Evolutionary conservation across 2,329 filamentous ascomycete species (phyloP), one percentile per base, ranked within the genome.

Genomic region (Aspergillus sp.): DNA sequence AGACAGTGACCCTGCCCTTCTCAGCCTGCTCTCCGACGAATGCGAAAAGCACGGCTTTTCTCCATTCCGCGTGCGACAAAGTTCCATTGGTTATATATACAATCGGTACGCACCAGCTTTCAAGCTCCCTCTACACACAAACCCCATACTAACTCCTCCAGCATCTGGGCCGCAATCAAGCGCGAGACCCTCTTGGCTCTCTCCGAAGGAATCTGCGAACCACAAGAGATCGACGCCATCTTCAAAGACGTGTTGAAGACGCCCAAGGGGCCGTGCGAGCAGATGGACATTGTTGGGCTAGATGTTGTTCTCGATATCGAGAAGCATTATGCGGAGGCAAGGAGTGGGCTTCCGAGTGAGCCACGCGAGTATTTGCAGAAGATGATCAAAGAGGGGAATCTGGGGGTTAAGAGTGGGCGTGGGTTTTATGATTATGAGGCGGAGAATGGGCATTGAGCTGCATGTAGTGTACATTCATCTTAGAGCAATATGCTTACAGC

Each of bases 151-250:
- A 15, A 48, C 11, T 3, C 19, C 28, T 11, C 11, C 63, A 76
- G 74, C n/a, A 74, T 80, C 48, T 80, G 78, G 78, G 76, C 77
- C 3, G 77, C 77, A 19, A 77, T 80, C 49, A 80, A 80, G 62
- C 70, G 77, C n/a, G 78, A 80, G 69, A 69, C 73, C 5, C 71
- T 80, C 8, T 65, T 72, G 15, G 65, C 74, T 3, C 62, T 77
- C 8, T 63, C 71, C 0, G 76, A 80, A 54, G 77, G 74, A 1
- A 73, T 79, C 7, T 71, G 68, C 23, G 68, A 68, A 0, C 76
- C 77, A 0, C 60, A 72, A 15, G 77, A 79, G 52, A 72, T 79
- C 2, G 77, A 80, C 63, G 63, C 63, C 0, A 74, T 79, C 7
- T 79, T 74, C 68, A 75, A 76, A 47, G 69, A 73, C 25, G 72